Evolutionary conservation across 2,329 filamentous ascomycete species (phyloP).

Genomic region (Torrubiella hemipterigena): DNA sequence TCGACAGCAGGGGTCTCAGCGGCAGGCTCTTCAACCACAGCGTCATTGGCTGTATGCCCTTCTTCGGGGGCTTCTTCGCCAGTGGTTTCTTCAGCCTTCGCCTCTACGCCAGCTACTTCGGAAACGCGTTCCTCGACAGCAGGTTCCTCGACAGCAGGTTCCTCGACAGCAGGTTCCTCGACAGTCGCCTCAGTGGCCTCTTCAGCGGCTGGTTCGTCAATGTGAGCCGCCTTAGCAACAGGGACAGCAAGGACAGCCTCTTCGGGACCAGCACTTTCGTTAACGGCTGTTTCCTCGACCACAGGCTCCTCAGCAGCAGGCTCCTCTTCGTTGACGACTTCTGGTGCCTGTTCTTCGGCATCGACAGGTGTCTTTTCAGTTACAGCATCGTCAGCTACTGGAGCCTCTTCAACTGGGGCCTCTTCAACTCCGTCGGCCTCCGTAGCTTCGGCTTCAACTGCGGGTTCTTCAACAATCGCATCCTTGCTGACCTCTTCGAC

Average conservation of each 20-base stretch:
- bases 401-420: background rate
- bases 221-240: constrained; percentile 1
- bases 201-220: background rate
- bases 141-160: background rate
- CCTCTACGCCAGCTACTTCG: background rate
- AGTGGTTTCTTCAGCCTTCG: background rate
- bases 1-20: background rate
- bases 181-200: background rate
- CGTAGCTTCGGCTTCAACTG: background rate
- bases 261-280: background rate
- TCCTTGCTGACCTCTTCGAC: too few species aligned
- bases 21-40: background rate
- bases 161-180: background rate
- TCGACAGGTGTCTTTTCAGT: background rate
- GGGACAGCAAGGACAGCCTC: constrained; percentile 1
- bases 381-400: background rate
- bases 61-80: background rate
- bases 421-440: background rate
- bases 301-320: background rate
- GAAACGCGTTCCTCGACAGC: background rate
- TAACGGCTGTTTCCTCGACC: constrained; percentile 3
- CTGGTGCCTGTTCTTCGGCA: background rate
- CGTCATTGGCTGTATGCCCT: background rate
- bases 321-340: background rate
- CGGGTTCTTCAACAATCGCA: too few species aligned